These are phyloP conservation scores for Iberis pinnata DNA, from an alignment of 345 rosid genomes.

Conservation along the genomic window DNA sequence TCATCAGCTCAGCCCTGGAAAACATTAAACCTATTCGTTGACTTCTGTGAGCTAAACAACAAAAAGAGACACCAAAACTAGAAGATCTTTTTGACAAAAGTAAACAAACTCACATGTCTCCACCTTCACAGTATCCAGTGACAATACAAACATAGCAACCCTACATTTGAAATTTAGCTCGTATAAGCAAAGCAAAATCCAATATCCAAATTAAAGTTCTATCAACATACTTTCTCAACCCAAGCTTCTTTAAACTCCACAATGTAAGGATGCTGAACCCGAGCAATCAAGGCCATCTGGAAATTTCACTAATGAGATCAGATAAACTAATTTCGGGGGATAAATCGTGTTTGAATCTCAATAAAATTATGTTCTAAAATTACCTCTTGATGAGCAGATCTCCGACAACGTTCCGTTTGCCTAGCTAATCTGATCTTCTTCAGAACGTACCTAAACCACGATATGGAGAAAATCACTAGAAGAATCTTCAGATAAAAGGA, in stretches of 20 bases:
- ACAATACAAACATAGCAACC: slow-evolving; percentile 99
- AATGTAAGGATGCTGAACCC: slow-evolving; percentile 83
- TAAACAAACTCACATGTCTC: slow-evolving; percentile 81
- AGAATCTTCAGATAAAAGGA: neutral
- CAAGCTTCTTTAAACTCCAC: slow-evolving; percentile 99
- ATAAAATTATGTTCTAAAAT: neutral
- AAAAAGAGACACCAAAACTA: slow-evolving; percentile 2
- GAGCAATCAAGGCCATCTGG: slow-evolving; percentile 90
- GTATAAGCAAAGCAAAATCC: neutral
- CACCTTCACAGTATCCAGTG: slow-evolving; percentile 99
- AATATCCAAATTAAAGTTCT: slow-evolving; percentile 6
- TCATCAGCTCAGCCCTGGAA: slow-evolving; percentile 92
- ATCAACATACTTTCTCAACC: slow-evolving; percentile 81
- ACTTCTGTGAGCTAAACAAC: slow-evolving; percentile 15
- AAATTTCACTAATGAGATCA: slow-evolving; percentile 8
- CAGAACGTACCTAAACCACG: slow-evolving; percentile 63
- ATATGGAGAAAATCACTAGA: neutral
- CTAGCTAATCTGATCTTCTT: slow-evolving; percentile 97
- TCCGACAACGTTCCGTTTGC: slow-evolving; percentile 92
- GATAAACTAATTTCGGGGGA: neutral
- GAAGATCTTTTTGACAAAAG: slow-evolving; percentile 3
- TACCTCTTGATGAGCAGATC: slow-evolving; percentile 99
- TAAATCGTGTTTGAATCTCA: neutral
- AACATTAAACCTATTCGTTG: slow-evolving; percentile 6
- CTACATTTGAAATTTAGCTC: slow-evolving; percentile 37